These are phyloP conservation scores for Daldinia eschscholtzii DNA, from an alignment of 2,329 filamentous ascomycete species.

Conservation along the genomic window DNA sequence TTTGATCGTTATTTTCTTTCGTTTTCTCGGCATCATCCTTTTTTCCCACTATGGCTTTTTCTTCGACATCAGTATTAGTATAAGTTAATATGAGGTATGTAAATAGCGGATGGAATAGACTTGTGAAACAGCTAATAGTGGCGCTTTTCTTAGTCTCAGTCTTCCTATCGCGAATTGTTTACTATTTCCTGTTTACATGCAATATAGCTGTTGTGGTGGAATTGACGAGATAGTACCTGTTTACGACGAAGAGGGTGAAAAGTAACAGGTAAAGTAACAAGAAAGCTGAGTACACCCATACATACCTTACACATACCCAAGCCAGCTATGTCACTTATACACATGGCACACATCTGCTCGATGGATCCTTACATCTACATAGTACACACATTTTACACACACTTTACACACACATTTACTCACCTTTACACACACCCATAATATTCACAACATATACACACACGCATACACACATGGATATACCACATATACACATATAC, in stretches of 20 bases:
- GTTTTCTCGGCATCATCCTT: conserved; percentile 5
- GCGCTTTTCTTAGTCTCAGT: not conserved
- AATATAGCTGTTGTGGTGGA: not conserved
- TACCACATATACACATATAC: not conserved
- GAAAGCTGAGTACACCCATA: not conserved
- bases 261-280: not conserved
- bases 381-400: not conserved
- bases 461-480: not conserved
- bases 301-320: no score
- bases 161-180: not conserved
- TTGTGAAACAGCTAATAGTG: not conserved
- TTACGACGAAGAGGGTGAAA: not conserved
- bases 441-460: not conserved
- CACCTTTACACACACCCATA: not conserved
- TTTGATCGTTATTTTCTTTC: not conserved
- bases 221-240: not conserved
- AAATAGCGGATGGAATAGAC: not conserved
- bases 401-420: not conserved
- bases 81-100: not conserved
- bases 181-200: not conserved
- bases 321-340: no score
- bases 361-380: no score
- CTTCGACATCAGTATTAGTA: not conserved
- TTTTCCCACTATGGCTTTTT: conserved; percentile 5
- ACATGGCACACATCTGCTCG: no score